Percentiles rank a stretch among this genome's conserved stretches.
phyloP scores from a whole-genome alignment of 2,329 filamentous ascomycete genomes.

The Cladophialophora psammophila region DNA sequence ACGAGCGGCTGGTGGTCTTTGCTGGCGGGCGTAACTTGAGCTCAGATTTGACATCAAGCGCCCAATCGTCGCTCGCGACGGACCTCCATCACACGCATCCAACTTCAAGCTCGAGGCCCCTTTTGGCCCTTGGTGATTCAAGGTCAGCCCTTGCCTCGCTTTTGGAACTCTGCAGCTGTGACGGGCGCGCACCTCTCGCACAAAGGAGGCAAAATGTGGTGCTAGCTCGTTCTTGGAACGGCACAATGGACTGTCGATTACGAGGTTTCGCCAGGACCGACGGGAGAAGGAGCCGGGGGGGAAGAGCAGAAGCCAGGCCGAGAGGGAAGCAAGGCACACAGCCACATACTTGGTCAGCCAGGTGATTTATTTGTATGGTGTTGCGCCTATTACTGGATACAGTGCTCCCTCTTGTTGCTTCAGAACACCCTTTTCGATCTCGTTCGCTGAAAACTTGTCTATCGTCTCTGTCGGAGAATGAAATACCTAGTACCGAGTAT shows the following conservation, averaged over 20 bases:
- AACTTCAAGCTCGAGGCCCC: constrained; percentile 12
- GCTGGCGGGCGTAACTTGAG: constrained; percentile 15
- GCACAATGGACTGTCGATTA: constrained; percentile 7
- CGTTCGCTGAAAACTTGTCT: background rate
- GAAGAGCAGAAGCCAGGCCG: background rate
- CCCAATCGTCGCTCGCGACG: constrained; percentile 15
- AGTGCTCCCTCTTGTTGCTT: background rate
- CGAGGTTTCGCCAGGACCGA: background rate
- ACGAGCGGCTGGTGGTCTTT: constrained; percentile 10
- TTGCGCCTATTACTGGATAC: background rate
- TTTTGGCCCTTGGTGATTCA: constrained; percentile 13
- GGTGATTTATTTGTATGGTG: background rate
- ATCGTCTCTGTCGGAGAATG: background rate
- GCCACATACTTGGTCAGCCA: constrained; percentile 1
- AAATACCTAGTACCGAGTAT: background rate
- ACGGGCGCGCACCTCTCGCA: background rate
- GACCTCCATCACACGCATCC: constrained; percentile 26
- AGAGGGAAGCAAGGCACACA: background rate
- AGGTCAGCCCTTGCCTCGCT: constrained; percentile 11
- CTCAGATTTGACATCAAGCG: constrained; percentile 20
- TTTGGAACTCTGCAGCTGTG: constrained; percentile 20
- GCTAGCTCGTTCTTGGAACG: constrained; percentile 1
- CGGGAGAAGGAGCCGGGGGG: background rate
- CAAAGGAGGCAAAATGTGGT: constrained; percentile 5
- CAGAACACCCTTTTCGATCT: background rate